Conservation (phyloP, 116 monocot genomes). For the Dioscorea cayenensis region DNA sequence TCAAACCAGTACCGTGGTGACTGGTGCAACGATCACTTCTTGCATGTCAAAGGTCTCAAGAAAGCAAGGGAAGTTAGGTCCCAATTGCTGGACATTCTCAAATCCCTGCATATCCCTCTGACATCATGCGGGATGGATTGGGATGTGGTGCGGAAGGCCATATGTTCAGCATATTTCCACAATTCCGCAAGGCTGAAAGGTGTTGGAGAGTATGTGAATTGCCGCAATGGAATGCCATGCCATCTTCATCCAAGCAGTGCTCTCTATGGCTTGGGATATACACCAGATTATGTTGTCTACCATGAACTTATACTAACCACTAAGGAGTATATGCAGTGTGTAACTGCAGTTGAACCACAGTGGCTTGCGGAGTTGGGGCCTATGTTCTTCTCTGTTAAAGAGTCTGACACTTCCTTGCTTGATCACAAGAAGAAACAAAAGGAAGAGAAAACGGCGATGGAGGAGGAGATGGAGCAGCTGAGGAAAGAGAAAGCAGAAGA, state of each 20-base stretch:
- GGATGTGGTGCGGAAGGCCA: slow-evolving; percentile 91
- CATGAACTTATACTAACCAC: slow-evolving; percentile 79
- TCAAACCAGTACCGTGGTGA: slow-evolving; percentile 73
- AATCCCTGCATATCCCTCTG: slow-evolving; percentile 61
- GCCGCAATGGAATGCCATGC: slow-evolving; percentile 91
- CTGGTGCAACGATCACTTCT: slow-evolving; percentile 90
- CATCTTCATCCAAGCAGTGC: slow-evolving; percentile 93
- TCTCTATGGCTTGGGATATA: slow-evolving; percentile 22
- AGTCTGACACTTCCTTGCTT: slow-evolving; percentile 75
- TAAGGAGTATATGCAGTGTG: slow-evolving; percentile 96
- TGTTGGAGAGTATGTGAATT: slow-evolving; percentile 86
- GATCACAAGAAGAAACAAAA: slow-evolving; percentile 91
- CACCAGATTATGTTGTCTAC: slow-evolving; percentile 84
- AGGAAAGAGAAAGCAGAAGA: slow-evolving; percentile 60
- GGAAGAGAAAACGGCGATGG: slow-evolving; percentile 86
- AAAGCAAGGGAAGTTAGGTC: slow-evolving; percentile 92
- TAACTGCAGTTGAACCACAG: slow-evolving; percentile 82
- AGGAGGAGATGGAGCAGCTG: slow-evolving; percentile 90
- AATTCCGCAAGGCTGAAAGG: slow-evolving; percentile 88
- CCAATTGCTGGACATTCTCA: slow-evolving; percentile 77
- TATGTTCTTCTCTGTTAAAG: slow-evolving; percentile 93
- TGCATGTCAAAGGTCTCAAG: slow-evolving; percentile 88
- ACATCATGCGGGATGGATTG: slow-evolving; percentile 81
- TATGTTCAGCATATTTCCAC: slow-evolving; percentile 94
- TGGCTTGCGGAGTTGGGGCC: slow-evolving; percentile 92